Percentiles rank a stretch among this genome's conserved stretches.
Evolutionary conservation across 768 basidiomycete genomes (phyloP).

Genomic region (Podaxis carcinomalis): DNA sequence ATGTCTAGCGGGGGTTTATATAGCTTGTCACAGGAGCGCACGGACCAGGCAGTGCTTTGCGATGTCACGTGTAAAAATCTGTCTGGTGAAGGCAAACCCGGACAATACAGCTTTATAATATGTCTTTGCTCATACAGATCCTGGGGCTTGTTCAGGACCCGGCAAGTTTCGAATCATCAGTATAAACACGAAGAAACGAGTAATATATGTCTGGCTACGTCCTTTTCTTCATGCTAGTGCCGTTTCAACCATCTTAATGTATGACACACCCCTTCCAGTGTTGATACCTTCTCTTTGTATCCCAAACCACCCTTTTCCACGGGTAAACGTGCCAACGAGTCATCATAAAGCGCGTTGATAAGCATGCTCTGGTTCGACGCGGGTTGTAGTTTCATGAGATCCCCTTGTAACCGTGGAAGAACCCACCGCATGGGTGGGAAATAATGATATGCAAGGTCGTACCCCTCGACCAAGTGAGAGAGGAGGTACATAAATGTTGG

Average conservation of each 20-base stretch:
- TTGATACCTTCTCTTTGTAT: conserved; percentile 53
- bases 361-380: conserved; percentile 20
- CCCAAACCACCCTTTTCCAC: conserved; percentile 57
- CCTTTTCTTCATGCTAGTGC: not conserved
- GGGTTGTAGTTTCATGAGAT: conserved; percentile 54
- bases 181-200: not conserved
- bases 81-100: too few species aligned
- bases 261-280: conserved; percentile 50
- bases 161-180: not conserved
- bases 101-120: too few species aligned
- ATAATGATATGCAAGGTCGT: conserved; percentile 29
- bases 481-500: conserved; percentile 59
- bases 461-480: conserved; percentile 51
- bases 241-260: conserved; percentile 30
- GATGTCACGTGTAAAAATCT: not conserved
- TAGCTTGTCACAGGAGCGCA: not conserved
- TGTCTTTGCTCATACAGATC: too few species aligned
- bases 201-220: not conserved
- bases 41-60: not conserved
- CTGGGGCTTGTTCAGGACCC: too few species aligned
- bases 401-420: conserved; percentile 43
- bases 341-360: conserved; percentile 43
- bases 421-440: conserved; percentile 24
- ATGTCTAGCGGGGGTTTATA: not conserved
- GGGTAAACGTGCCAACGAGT: conserved; percentile 54